Conservation (phyloP, 192 early-diverging fungal species). For the Rhizoclosmatium sp. region DNA sequence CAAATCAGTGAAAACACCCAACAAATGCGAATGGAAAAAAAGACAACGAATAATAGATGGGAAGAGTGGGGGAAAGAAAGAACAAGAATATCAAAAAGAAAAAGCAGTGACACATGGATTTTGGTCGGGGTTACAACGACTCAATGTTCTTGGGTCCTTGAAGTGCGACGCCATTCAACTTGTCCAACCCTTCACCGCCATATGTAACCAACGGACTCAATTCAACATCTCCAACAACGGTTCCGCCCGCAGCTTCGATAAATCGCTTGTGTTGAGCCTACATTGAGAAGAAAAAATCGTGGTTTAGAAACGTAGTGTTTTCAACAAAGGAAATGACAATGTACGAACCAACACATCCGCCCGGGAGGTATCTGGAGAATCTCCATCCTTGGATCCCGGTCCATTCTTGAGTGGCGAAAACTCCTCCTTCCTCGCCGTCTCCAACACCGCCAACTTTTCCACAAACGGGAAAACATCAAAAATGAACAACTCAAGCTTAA, state of each 20-base stretch:
- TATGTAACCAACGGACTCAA: constrained; percentile 91
- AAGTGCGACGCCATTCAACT: constrained; percentile 59
- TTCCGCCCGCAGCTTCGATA: constrained; percentile 84
- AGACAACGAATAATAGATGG: too few relatives aligned
- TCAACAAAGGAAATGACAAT: neutral
- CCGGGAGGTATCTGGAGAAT: constrained; percentile 93
- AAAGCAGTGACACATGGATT: neutral
- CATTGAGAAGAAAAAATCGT: neutral
- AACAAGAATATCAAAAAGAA: neutral
- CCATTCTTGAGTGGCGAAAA: constrained; percentile 99
- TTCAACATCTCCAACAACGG: constrained; percentile 79
- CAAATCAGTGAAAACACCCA: too few relatives aligned
- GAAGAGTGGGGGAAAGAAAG: too few relatives aligned
- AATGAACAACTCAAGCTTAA: constrained; percentile 99
- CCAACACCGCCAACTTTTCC: constrained; percentile 88
- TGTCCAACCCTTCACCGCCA: constrained; percentile 91
- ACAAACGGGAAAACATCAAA: constrained; percentile 98
- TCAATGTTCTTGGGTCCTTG: constrained; percentile 11
- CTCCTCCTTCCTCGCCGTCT: constrained; percentile 92
- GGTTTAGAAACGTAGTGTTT: neutral
- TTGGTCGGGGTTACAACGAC: neutral
- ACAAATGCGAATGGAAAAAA: too few relatives aligned
- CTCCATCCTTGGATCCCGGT: constrained; percentile 78
- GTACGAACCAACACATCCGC: constrained; percentile 75
- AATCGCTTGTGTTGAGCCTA: constrained; percentile 84